phyloP scores from a whole-genome alignment of 306 rosid genomes.

The Biancaea sappan region DNA sequence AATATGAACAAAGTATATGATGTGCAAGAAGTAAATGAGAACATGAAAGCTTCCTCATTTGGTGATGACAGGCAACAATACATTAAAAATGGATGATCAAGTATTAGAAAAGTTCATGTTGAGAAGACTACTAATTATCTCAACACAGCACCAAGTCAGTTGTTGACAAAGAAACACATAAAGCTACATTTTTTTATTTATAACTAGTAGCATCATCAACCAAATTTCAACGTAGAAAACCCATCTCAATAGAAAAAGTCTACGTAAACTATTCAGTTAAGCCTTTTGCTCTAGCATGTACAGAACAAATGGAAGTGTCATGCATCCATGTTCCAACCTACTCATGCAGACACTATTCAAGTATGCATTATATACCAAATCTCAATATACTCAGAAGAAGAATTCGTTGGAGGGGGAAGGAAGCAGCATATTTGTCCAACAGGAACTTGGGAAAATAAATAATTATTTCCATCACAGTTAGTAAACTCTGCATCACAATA shows the following conservation, averaged over 20 bases:
- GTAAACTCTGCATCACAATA: not conserved
- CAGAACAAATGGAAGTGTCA: not conserved
- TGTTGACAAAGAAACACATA: slow-evolving; percentile 14
- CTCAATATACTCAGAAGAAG: not conserved
- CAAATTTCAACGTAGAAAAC: not conserved
- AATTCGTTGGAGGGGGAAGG: not conserved
- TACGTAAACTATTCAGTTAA: not conserved
- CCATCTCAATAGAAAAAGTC: not conserved
- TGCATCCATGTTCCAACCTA: not conserved
- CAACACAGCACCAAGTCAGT: slow-evolving; percentile 14
- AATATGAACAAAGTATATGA: not conserved
- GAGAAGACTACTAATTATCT: not conserved
- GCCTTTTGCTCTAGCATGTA: slow-evolving; percentile 20
- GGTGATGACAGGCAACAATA: not conserved
- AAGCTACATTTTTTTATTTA: not conserved
- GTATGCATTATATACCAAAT: not conserved
- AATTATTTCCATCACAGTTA: not conserved
- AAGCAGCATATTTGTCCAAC: not conserved
- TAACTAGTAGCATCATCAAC: not conserved
- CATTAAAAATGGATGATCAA: slow-evolving; percentile 5
- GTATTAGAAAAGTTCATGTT: not conserved
- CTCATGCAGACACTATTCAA: not conserved
- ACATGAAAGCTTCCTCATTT: not conserved
- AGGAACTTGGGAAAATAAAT: not conserved
- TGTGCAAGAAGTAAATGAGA: not conserved